phyloP scores from a whole-genome alignment of 257 asterid species.

The Solanum raphanifolium region DNA sequence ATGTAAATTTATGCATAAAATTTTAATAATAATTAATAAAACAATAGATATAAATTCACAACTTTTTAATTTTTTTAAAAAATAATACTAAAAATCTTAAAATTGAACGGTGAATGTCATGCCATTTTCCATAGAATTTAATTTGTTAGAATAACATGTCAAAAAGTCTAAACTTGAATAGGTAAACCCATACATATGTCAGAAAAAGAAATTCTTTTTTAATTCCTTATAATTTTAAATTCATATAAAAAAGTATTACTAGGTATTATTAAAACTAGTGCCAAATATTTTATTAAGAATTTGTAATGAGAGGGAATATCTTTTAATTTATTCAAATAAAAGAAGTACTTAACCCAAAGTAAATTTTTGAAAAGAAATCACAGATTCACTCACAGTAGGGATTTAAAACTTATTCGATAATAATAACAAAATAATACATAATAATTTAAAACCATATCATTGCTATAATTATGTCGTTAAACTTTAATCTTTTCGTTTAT shows the following conservation, averaged over 20 bases:
- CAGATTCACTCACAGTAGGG: not conserved
- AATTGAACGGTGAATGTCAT: not conserved
- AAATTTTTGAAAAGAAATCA: not conserved
- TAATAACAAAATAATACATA: not conserved
- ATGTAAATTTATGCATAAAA: not conserved
- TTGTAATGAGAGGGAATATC: not conserved
- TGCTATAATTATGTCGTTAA: not conserved
- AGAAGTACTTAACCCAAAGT: not conserved
- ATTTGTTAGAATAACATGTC: not conserved
- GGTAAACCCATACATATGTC: not conserved
- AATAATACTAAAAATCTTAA: not conserved
- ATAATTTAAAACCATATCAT: not conserved
- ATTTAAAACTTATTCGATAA: not conserved
- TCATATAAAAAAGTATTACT: not conserved
- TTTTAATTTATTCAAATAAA: not conserved
- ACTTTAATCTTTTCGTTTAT: not conserved
- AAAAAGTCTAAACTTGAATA: not conserved
- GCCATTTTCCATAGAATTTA: not conserved
- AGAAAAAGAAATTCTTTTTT: not conserved
- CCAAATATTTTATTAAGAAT: not conserved
- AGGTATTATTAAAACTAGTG: not conserved
- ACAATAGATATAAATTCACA: no score
- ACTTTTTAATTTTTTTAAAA: no score
- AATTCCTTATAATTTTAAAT: not conserved
- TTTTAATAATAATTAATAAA: no score